phyloP scores from a whole-genome alignment of 345 rosid species.

The Erysimum cheiranthoides region DNA sequence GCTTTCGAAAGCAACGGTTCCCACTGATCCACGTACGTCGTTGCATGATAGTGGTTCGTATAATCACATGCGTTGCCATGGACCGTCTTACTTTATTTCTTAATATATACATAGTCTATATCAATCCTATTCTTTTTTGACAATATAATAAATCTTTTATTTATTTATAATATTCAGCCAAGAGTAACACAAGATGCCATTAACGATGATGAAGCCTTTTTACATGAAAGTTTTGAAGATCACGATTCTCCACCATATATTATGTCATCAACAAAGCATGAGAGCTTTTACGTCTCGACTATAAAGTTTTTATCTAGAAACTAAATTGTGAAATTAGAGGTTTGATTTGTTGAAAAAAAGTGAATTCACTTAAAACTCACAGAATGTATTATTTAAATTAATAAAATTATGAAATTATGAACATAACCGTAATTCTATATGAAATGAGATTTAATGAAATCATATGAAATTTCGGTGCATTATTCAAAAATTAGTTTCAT shows the following conservation, averaged over 20 bases:
- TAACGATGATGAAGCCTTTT: slow-evolving; percentile 37
- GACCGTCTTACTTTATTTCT: slow-evolving; percentile 38
- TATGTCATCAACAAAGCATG: slow-evolving; percentile 31
- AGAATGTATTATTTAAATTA: neutral
- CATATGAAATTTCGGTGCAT: neutral
- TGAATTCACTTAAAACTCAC: slow-evolving; percentile 1
- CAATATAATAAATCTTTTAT: neutral
- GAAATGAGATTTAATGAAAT: neutral
- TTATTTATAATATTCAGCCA: neutral
- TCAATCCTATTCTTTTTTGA: slow-evolving; percentile 33
- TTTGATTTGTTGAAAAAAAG: neutral
- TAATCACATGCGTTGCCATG: slow-evolving; percentile 44
- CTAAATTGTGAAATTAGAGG: neutral
- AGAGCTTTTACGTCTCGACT: slow-evolving; percentile 29
- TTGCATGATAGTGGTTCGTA: slow-evolving; percentile 39
- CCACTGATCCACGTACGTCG: slow-evolving; percentile 46
- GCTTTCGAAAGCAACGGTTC: slow-evolving; percentile 29
- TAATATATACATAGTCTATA: slow-evolving; percentile 21
- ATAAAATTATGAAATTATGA: neutral
- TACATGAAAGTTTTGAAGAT: slow-evolving; percentile 40
- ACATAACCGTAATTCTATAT: neutral
- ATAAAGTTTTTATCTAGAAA: neutral
- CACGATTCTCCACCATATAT: slow-evolving; percentile 43
- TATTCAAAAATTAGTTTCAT: neutral
- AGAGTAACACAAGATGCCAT: slow-evolving; percentile 29